A percentile compares a stretch with the other conserved stretches of the same genome.
phyloP scores from a whole-genome alignment of 805 yeast species.

The Saccharomycopsis olivae region DNA sequence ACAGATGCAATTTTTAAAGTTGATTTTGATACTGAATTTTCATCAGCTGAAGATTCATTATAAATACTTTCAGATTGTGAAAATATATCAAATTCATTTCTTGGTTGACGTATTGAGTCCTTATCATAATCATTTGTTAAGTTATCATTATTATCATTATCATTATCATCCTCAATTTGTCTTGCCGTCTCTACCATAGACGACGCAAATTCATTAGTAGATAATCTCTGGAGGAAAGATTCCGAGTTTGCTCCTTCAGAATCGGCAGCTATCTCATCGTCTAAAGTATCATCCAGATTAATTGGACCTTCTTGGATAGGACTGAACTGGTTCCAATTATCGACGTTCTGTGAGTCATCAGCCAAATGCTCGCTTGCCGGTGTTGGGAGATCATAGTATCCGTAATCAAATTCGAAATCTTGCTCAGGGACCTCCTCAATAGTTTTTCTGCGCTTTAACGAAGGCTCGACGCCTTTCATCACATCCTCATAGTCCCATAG shows the following conservation, averaged over 20 bases:
- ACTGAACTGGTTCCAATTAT: too few species aligned
- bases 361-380: too few species aligned
- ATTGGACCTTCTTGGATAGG: conserved; percentile 35
- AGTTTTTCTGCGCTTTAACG: not conserved
- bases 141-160: conserved; percentile 11
- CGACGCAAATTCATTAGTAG: conserved; percentile 14
- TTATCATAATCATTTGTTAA: conserved; percentile 12
- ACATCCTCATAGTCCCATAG: conserved; percentile 6
- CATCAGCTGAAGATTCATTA: conserved; percentile 18
- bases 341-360: too few species aligned
- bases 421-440: not conserved
- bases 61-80: conserved; percentile 13
- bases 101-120: too few species aligned
- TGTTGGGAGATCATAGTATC: conserved; percentile 31
- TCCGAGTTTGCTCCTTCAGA: conserved; percentile 3
- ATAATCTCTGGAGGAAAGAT: conserved; percentile 11
- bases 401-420: conserved; percentile 24
- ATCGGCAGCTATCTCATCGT: not conserved
- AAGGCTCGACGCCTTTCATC: not conserved
- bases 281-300: conserved; percentile 21
- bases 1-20: conserved; percentile 45
- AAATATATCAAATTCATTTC: conserved; percentile 1
- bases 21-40: conserved; percentile 29
- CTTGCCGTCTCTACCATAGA: conserved; percentile 15
- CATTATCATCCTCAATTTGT: conserved; percentile 8